phyloP scores from a whole-genome alignment of 495 filamentous ascomycete species.

The Cetradonia linearis region DNA sequence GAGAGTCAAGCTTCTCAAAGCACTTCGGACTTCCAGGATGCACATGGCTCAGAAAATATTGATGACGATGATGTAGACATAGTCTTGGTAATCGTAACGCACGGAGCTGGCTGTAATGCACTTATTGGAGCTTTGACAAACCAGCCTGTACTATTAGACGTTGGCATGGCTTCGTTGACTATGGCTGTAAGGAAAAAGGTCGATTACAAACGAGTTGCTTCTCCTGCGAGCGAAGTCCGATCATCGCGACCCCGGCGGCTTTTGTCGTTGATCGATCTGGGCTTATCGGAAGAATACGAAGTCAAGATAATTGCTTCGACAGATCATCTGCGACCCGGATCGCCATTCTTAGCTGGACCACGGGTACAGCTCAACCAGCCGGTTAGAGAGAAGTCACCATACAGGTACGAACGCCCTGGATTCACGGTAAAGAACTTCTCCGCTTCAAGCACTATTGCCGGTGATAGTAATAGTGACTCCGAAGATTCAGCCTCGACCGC shows the following conservation, averaged over 20 bases:
- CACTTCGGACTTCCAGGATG: neutral
- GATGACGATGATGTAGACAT: constrained; percentile 54
- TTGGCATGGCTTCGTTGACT: constrained; percentile 80
- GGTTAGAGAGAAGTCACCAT: constrained; percentile 21
- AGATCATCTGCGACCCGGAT: constrained; percentile 64
- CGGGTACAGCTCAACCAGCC: constrained; percentile 7
- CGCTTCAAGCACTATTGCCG: constrained; percentile 8
- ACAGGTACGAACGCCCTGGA: constrained; percentile 21
- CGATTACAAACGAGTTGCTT: constrained; percentile 25
- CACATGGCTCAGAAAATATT: constrained; percentile 13
- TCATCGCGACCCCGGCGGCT: constrained; percentile 20
- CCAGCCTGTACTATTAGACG: constrained; percentile 78
- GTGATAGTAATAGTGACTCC: constrained; percentile 4
- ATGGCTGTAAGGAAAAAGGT: constrained; percentile 66
- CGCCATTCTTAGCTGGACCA: constrained; percentile 13
- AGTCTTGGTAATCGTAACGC: constrained; percentile 84
- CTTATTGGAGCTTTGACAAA: constrained; percentile 83
- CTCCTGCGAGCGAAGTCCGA: constrained; percentile 23
- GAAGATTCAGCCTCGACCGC: neutral
- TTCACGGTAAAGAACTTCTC: neutral
- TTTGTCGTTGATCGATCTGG: constrained; percentile 29
- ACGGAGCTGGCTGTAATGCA: constrained; percentile 97
- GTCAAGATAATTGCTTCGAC: constrained; percentile 66
- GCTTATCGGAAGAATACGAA: constrained; percentile 55
- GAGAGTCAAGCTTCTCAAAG: constrained; percentile 13